Evolutionary conservation across 208 protist genomes (phyloP).

Genomic region (Leishmania aethiopica): DNA sequence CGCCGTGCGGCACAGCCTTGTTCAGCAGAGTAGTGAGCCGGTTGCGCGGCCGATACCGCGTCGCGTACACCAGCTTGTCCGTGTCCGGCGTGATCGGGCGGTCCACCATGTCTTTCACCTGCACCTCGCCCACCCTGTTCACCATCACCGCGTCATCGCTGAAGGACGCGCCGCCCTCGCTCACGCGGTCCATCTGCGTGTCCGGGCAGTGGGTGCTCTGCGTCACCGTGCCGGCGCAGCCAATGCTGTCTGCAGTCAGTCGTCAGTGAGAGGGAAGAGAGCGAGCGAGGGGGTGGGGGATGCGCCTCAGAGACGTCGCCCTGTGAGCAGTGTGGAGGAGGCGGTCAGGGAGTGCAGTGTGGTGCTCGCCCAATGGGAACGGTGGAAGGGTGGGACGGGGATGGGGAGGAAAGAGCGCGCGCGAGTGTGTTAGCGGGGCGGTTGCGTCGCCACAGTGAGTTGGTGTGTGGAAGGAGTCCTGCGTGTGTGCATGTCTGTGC

Average conservation of each 20-base stretch:
- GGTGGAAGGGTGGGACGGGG: not conserved
- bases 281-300: not conserved
- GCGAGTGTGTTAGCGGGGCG: not conserved
- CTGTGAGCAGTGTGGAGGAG: slow-evolving; percentile 6
- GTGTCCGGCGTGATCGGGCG: not conserved
- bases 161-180: not conserved
- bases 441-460: not conserved
- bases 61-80: not conserved
- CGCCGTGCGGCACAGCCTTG: slow-evolving; percentile 71
- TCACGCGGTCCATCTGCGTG: not conserved
- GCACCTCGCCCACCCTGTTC: not conserved
- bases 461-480: not conserved
- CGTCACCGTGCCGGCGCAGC: not conserved
- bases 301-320: not conserved
- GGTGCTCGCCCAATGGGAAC: not conserved
- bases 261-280: not conserved
- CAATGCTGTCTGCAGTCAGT: not conserved
- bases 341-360: not conserved
- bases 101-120: not conserved
- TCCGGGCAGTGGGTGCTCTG: not conserved
- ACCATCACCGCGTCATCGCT: not conserved
- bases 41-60: slow-evolving; percentile 39
- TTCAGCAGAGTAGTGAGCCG: slow-evolving; percentile 39
- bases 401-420: not conserved
- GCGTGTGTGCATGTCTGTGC: slow-evolving; percentile 3